These are phyloP conservation scores for Ophiocordyceps polyrhachis-furcata DNA, from an alignment of 2,329 filamentous ascomycete species.

Conservation along the genomic window DNA sequence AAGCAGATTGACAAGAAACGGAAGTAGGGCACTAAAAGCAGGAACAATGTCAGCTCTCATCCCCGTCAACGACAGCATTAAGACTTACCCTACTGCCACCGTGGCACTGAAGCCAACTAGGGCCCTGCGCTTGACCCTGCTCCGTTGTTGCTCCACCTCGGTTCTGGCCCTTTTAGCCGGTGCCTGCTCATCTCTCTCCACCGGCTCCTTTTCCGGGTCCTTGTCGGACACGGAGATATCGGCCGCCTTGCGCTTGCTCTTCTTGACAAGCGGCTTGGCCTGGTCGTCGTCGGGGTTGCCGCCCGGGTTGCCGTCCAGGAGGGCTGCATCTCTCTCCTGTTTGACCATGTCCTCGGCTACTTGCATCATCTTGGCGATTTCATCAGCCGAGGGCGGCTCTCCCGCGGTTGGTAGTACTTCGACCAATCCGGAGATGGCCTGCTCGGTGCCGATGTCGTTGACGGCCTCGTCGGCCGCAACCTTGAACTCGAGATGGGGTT, in stretches of 20 bases:
- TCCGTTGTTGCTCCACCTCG: slow-evolving; percentile 64
- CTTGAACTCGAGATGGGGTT: slow-evolving; percentile 40
- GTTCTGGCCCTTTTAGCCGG: slow-evolving; percentile 63
- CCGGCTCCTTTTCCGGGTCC: slow-evolving; percentile 12
- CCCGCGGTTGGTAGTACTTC: slow-evolving; percentile 41
- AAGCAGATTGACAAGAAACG: slow-evolving; percentile 32
- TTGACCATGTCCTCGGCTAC: slow-evolving; percentile 80
- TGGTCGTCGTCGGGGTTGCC: slow-evolving; percentile 19
- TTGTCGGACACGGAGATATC: slow-evolving; percentile 51
- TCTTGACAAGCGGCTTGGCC: slow-evolving; percentile 24
- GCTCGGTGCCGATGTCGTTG: slow-evolving; percentile 45
- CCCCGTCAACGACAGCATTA: background rate
- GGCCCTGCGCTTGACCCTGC: slow-evolving; percentile 71
- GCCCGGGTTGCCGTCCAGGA: slow-evolving; percentile 17
- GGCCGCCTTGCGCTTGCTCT: slow-evolving; percentile 55
- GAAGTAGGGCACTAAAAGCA: slow-evolving; percentile 23
- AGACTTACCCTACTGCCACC: slow-evolving; percentile 81
- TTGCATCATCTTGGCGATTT: slow-evolving; percentile 66
- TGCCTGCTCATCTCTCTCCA: slow-evolving; percentile 21
- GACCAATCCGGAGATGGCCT: slow-evolving; percentile 58
- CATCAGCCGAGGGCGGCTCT: slow-evolving; percentile 55
- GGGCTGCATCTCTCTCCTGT: slow-evolving; percentile 31
- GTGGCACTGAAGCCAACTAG: slow-evolving; percentile 74
- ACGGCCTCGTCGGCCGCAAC: slow-evolving; percentile 48
- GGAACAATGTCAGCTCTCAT: slow-evolving; percentile 5